Conservation (phyloP, 345 rosid genomes). For the Hibiscus mutabilis region DNA sequence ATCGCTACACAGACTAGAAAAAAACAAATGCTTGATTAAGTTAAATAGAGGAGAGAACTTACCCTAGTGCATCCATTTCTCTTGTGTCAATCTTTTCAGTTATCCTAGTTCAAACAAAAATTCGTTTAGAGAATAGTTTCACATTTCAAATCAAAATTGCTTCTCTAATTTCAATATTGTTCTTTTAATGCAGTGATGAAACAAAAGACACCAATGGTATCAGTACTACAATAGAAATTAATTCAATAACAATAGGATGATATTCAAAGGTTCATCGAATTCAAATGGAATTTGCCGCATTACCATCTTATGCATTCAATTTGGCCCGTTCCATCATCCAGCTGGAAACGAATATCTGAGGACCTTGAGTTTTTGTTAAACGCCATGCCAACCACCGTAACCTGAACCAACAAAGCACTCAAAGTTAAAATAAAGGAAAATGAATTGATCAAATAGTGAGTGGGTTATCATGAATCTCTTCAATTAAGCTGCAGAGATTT, state of each 20-base stretch:
- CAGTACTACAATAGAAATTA: not conserved
- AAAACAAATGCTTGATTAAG: not conserved
- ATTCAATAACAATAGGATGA: not conserved
- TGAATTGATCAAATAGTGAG: not conserved
- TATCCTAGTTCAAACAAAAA: conserved; percentile 49
- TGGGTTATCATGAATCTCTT: not conserved
- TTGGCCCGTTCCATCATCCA: conserved; percentile 91
- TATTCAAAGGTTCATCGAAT: not conserved
- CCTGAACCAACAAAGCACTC: conserved; percentile 27
- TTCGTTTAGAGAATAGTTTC: not conserved
- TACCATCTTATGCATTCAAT: conserved; percentile 80
- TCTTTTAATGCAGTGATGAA: not conserved
- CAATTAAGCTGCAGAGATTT: not conserved
- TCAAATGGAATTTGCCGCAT: not conserved
- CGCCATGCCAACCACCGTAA: conserved; percentile 70
- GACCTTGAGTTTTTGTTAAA: conserved; percentile 46
- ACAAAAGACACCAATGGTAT: not conserved
- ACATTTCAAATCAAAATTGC: not conserved
- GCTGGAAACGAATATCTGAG: conserved; percentile 55
- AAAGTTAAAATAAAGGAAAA: not conserved
- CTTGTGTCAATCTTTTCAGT: conserved; percentile 53
- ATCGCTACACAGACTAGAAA: no score
- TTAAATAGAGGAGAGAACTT: conserved; percentile 15
- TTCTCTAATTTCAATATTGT: not conserved
- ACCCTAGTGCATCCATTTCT: conserved; percentile 68